Percentiles rank a stretch among this genome's conserved stretches.
phyloP scores from a whole-genome alignment of 176 grass and related monocot species.

The Zoysia japonica region DNA sequence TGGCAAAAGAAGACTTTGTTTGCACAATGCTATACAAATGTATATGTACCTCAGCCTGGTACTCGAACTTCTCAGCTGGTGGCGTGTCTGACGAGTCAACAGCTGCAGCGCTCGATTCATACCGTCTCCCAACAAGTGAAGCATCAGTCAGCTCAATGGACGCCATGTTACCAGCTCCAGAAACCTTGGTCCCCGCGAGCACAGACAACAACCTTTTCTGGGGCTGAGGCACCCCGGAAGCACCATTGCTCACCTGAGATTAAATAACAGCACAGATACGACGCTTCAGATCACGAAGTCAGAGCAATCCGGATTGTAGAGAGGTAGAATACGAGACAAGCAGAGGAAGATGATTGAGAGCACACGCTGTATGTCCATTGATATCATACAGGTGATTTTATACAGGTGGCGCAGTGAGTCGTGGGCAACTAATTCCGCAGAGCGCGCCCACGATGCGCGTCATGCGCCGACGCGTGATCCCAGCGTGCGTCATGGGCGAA shows the following conservation, averaged over 20 bases:
- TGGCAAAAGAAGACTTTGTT: background rate
- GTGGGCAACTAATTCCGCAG: too few relatives aligned
- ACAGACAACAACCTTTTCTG: conserved; percentile 59
- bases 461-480: too few relatives aligned
- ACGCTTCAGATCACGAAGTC: background rate
- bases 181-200: conserved; percentile 41
- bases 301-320: background rate
- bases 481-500: too few relatives aligned
- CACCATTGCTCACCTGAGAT: conserved; percentile 58
- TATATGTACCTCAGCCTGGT: conserved; percentile 87
- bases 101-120: conserved; percentile 68
- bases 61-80: conserved; percentile 69
- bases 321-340: too few relatives aligned
- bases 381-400: too few relatives aligned
- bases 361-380: too few relatives aligned
- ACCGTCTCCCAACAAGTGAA: conserved; percentile 46
- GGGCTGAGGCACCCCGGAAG: conserved; percentile 27
- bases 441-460: too few relatives aligned
- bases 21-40: background rate
- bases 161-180: background rate
- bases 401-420: too few relatives aligned
- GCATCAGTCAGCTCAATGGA: conserved; percentile 43
- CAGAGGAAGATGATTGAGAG: too few relatives aligned
- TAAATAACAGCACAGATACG: background rate
- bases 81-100: conserved; percentile 48